These are phyloP conservation scores for Orbilia oligospora DNA, from an alignment of 2,329 filamentous ascomycete genomes.

Conservation along the genomic window DNA sequence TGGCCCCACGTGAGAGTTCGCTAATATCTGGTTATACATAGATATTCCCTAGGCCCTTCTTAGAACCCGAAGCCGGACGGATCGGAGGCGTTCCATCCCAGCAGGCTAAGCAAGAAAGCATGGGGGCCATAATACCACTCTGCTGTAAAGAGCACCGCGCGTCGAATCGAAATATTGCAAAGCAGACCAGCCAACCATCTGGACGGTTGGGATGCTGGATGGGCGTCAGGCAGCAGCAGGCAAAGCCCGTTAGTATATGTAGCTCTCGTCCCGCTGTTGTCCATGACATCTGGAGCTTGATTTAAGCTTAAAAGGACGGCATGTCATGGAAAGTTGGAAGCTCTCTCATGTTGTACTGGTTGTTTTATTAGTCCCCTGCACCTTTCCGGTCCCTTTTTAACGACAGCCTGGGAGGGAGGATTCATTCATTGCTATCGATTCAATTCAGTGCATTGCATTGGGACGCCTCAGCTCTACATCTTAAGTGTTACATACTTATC, in stretches of 20 bases:
- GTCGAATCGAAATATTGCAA: constrained; percentile 59
- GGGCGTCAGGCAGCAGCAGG: constrained; percentile 61
- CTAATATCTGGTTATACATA: no score
- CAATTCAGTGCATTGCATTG: constrained; percentile 1
- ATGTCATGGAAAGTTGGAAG: constrained; percentile 28
- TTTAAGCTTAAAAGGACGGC: constrained; percentile 61
- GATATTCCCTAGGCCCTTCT: no score
- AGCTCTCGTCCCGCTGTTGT: constrained; percentile 60
- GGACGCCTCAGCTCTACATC: constrained; percentile 24
- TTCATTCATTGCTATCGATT: neutral
- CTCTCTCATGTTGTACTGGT: constrained; percentile 19
- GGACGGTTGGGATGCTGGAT: constrained; percentile 57
- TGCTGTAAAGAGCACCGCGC: constrained; percentile 46
- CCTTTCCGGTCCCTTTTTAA: constrained; percentile 24
- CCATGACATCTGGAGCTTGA: constrained; percentile 50
- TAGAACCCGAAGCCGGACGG: constrained; percentile 52
- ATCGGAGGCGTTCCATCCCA: constrained; percentile 60
- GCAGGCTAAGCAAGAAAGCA: constrained; percentile 45
- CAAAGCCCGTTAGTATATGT: constrained; percentile 61
- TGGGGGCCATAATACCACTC: constrained; percentile 47
- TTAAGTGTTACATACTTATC: no score
- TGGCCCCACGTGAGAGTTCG: constrained; percentile 17
- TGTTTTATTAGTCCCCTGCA: constrained; percentile 9
- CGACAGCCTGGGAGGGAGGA: constrained; percentile 21
- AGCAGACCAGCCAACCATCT: constrained; percentile 37